Evolutionary conservation across 2,329 filamentous ascomycete species (phyloP).

Genomic region (Calonectria crousiana): DNA sequence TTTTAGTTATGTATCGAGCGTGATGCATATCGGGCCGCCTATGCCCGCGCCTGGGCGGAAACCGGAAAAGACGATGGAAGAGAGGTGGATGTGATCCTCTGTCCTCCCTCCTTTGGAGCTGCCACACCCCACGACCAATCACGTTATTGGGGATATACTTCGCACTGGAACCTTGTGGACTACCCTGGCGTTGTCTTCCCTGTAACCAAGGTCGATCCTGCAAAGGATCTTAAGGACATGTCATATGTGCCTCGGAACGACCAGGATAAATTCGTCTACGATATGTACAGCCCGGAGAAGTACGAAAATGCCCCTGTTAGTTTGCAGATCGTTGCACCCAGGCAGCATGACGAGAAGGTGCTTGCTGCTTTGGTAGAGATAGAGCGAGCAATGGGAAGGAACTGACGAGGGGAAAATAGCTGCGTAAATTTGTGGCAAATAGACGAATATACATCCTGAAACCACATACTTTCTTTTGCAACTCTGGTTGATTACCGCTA

Average conservation of each 20-base stretch:
- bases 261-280: slow-evolving; percentile 45
- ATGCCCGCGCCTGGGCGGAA: slow-evolving; percentile 53
- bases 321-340: slow-evolving; percentile 45
- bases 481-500: not conserved
- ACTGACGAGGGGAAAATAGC: slow-evolving; percentile 14
- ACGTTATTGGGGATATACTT: slow-evolving; percentile 73
- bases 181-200: slow-evolving; percentile 74
- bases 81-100: slow-evolving; percentile 71
- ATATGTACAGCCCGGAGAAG: slow-evolving; percentile 44
- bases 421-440: not conserved
- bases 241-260: slow-evolving; percentile 44
- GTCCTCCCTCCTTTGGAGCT: slow-evolving; percentile 68
- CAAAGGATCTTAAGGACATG: slow-evolving; percentile 40
- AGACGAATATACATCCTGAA: not conserved
- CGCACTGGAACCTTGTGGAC: slow-evolving; percentile 77
- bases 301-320: slow-evolving; percentile 44
- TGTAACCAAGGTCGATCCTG: slow-evolving; percentile 50
- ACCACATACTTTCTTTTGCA: not conserved
- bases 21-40: slow-evolving; percentile 54
- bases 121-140: slow-evolving; percentile 56
- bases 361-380: slow-evolving; percentile 42
- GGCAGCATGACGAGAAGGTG: slow-evolving; percentile 48
- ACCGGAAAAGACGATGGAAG: slow-evolving; percentile 44
- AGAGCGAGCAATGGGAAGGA: slow-evolving; percentile 39
- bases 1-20: slow-evolving; percentile 50